These are phyloP conservation scores for Parastagonospora avenae DNA, from an alignment of 2,329 filamentous ascomycete species.

Conservation along the genomic window DNA sequence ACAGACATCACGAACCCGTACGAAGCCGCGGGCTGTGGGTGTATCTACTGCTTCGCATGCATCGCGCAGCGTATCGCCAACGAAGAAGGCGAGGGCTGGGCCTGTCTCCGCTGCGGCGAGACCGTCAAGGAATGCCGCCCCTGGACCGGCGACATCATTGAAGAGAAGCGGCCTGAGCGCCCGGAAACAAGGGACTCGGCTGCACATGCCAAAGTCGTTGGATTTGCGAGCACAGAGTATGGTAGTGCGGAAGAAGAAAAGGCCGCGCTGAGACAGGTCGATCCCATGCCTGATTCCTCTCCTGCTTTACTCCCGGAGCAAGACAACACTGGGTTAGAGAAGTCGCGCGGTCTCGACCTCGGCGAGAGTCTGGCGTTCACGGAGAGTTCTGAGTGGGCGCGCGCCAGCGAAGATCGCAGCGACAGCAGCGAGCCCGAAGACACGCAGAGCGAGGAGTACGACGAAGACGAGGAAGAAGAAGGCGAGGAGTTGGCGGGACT, in stretches of 20 bases:
- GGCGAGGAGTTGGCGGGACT: constrained; percentile 35
- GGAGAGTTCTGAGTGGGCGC: constrained; percentile 46
- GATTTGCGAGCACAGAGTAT: constrained; percentile 18
- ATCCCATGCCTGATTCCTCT: constrained; percentile 32
- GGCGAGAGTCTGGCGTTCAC: constrained; percentile 32
- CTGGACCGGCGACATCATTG: constrained; percentile 87
- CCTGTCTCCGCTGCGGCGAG: constrained; percentile 86
- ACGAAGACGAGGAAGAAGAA: constrained; percentile 46
- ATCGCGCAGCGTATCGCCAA: constrained; percentile 86
- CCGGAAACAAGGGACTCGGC: constrained; percentile 2
- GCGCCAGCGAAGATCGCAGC: constrained; percentile 32
- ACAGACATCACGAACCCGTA: constrained; percentile 98
- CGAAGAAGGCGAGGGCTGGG: constrained; percentile 94
- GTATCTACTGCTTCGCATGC: constrained; percentile 95
- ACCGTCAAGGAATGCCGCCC: constrained; percentile 83
- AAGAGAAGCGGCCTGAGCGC: constrained; percentile 5
- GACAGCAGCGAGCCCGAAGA: constrained; percentile 17
- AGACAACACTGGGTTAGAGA: constrained; percentile 16
- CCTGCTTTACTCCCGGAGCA: no score
- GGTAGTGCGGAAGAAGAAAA: constrained; percentile 13
- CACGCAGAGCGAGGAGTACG: constrained; percentile 44
- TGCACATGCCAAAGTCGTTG: constrained; percentile 19
- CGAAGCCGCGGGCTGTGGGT: constrained; percentile 85
- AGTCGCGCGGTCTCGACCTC: constrained; percentile 32
- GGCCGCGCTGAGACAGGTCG: constrained; percentile 30